Evolutionary conservation across 257 asterid genomes (phyloP).

Genomic region (Scutellaria barbata): DNA sequence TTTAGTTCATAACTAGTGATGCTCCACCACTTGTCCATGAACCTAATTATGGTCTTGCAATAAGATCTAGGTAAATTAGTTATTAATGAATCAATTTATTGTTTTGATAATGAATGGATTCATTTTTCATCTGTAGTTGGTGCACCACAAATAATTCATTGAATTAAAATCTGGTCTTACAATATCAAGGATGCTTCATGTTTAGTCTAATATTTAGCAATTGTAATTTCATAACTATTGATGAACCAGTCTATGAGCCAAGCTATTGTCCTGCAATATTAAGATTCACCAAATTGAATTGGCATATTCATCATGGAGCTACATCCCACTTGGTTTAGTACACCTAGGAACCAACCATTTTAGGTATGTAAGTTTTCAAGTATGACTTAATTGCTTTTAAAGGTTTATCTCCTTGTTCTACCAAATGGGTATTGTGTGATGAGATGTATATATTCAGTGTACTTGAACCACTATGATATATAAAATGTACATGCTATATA

Average conservation of each 20-base stretch:
- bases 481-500: not conserved
- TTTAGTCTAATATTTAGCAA: not conserved
- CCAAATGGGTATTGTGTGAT: not conserved
- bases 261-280: conserved; percentile 8
- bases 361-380: not conserved
- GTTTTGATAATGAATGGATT: no score
- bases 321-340: not conserved
- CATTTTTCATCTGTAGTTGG: not conserved
- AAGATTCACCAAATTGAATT: not conserved
- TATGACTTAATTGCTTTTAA: not conserved
- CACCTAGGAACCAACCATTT: not conserved
- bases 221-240: not conserved
- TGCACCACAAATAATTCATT: not conserved
- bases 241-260: not conserved
- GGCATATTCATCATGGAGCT: not conserved
- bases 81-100: no score
- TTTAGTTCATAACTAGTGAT: no score
- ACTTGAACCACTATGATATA: not conserved
- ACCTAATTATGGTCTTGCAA: no score
- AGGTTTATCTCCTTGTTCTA: not conserved
- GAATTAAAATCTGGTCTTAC: not conserved
- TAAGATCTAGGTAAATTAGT: no score
- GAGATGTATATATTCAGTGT: not conserved
- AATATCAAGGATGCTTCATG: not conserved
- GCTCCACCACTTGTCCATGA: no score